A percentile compares a stretch with the other conserved stretches of the same genome.
Evolutionary conservation across 192 early-diverging fungal species (phyloP).

Genomic region (Obelidium mucronatum): DNA sequence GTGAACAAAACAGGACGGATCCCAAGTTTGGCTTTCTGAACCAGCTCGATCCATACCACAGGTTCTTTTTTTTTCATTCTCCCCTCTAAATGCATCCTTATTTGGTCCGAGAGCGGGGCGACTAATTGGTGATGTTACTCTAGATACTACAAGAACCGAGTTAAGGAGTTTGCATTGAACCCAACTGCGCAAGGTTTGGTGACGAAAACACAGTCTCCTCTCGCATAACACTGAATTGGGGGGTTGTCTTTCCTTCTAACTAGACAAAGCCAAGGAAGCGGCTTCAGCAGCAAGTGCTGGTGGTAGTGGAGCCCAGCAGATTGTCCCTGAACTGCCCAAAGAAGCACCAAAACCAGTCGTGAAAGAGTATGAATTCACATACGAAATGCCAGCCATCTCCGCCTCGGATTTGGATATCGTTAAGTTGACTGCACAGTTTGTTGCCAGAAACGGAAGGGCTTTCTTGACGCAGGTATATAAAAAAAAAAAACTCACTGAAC

Average conservation of each 20-base stretch:
- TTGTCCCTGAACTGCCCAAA: not conserved
- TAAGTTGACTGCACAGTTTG: slow-evolving; percentile 94
- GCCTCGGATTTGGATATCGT: slow-evolving; percentile 62
- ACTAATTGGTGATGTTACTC: not conserved
- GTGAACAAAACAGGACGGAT: slow-evolving; percentile 86
- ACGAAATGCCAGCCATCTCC: slow-evolving; percentile 17
- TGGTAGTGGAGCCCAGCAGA: no score
- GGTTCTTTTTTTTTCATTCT: slow-evolving; percentile 27
- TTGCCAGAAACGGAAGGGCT: slow-evolving; percentile 89
- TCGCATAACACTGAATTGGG: no score
- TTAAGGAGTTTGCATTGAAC: slow-evolving; percentile 8
- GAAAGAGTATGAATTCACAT: slow-evolving; percentile 20
- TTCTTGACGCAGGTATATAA: slow-evolving; percentile 73
- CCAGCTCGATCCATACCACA: slow-evolving; percentile 89
- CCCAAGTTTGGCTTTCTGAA: slow-evolving; percentile 92
- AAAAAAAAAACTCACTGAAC: no score
- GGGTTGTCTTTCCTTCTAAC: not conserved
- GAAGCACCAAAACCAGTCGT: not conserved
- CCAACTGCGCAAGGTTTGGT: not conserved
- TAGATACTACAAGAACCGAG: slow-evolving; percentile 40
- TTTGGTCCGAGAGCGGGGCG: not conserved
- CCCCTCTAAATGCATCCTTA: not conserved
- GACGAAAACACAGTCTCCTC: not conserved
- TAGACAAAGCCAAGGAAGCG: no score
- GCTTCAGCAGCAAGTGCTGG: not conserved